Evolutionary conservation across 192 early-diverging fungal species (phyloP).

Genomic region (Backusella tuberculispora): DNA sequence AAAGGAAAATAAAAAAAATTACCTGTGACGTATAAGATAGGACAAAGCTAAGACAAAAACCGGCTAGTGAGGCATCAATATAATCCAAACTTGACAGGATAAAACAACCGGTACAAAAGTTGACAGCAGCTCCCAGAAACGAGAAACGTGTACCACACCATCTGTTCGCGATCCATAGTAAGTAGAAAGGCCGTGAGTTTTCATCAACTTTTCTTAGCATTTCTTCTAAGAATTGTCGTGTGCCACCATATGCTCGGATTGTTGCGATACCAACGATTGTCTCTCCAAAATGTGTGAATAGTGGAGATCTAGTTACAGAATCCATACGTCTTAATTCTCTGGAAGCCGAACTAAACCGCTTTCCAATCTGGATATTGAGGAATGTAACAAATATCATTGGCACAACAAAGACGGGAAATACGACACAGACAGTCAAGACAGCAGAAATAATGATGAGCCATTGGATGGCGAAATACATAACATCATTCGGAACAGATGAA

Average conservation of each 20-base stretch:
- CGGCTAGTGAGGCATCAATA: slow-evolving; percentile 80
- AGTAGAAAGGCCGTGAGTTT: slow-evolving; percentile 80
- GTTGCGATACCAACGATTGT: slow-evolving; percentile 69
- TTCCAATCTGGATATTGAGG: slow-evolving; percentile 55
- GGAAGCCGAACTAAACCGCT: slow-evolving; percentile 62
- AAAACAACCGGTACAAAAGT: slow-evolving; percentile 62
- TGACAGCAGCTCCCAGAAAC: slow-evolving; percentile 71
- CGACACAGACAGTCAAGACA: slow-evolving; percentile 60
- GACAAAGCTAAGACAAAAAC: slow-evolving; percentile 82
- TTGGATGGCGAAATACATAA: slow-evolving; percentile 53
- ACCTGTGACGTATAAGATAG: slow-evolving; percentile 69
- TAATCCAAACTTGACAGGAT: slow-evolving; percentile 57
- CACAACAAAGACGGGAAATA: slow-evolving; percentile 67
- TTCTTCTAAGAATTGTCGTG: slow-evolving; percentile 64
- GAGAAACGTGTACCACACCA: slow-evolving; percentile 86
- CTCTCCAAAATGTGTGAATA: slow-evolving; percentile 83
- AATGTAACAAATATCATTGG: slow-evolving; percentile 43
- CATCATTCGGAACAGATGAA: slow-evolving; percentile 50
- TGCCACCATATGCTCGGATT: slow-evolving; percentile 81
- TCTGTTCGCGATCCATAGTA: slow-evolving; percentile 79
- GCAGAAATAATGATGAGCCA: slow-evolving; percentile 53
- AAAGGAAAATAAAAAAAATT: slow-evolving; percentile 36
- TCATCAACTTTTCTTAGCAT: slow-evolving; percentile 45
- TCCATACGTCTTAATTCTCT: slow-evolving; percentile 88
- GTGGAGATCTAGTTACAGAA: slow-evolving; percentile 69